Conservation (phyloP, 768 basidiomycete genomes). For the Trichaptum fuscoviolaceum region DNA sequence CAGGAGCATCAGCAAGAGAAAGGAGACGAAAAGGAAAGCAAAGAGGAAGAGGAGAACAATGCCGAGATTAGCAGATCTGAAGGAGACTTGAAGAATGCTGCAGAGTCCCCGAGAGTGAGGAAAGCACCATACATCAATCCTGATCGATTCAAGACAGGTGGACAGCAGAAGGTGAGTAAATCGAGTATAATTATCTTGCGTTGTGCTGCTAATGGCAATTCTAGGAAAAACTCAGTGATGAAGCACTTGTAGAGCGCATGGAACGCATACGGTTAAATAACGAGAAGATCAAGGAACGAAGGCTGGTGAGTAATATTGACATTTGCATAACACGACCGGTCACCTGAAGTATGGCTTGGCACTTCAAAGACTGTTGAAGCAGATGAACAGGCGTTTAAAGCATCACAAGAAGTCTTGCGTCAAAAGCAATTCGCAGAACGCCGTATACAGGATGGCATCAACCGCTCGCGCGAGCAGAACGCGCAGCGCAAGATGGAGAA, state of each 20-base stretch:
- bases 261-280: constrained; percentile 66
- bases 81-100: constrained; percentile 4
- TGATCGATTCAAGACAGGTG: constrained; percentile 82
- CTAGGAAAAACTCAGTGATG: constrained; percentile 66
- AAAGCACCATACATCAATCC: constrained; percentile 76
- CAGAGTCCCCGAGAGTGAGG: constrained; percentile 35
- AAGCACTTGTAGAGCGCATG: constrained; percentile 66
- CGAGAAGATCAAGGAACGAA: constrained; percentile 69
- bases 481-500: constrained; percentile 81
- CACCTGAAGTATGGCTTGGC: too few species aligned
- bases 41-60: constrained; percentile 18
- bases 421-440: constrained; percentile 50
- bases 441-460: constrained; percentile 63
- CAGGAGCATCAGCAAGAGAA: not conserved
- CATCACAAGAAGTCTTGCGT: constrained; percentile 62
- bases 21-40: not conserved
- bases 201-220: constrained; percentile 7
- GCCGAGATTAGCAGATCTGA: not conserved
- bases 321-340: not conserved
- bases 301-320: constrained; percentile 38
- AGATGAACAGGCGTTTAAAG: constrained; percentile 73
- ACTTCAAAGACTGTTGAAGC: constrained; percentile 63
- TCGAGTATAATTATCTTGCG: constrained; percentile 1
- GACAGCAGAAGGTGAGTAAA: constrained; percentile 55
- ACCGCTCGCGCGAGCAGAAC: constrained; percentile 71